These are phyloP conservation scores for Alternaria triticimaculans DNA, from an alignment of 2,329 filamentous ascomycete genomes.

Conservation along the genomic window DNA sequence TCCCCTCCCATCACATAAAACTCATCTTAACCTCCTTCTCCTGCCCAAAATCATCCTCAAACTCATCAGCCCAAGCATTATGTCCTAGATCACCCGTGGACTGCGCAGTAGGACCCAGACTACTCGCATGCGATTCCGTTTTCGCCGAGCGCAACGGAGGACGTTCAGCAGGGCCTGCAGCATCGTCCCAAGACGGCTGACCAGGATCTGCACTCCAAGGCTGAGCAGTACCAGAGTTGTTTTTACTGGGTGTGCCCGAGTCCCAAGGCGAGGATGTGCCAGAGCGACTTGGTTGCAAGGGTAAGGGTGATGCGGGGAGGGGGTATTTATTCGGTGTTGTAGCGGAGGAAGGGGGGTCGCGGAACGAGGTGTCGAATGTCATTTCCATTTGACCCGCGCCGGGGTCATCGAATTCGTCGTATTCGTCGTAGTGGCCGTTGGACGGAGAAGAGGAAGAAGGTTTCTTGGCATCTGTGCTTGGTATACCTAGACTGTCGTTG, in stretches of 20 bases:
- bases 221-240: not conserved
- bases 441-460: conserved; percentile 1
- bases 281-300: not conserved
- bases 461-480: conserved; percentile 10
- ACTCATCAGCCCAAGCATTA: conserved; percentile 58
- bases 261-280: conserved; percentile 19
- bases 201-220: conserved; percentile 1
- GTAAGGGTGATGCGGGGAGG: not conserved
- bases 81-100: conserved; percentile 33
- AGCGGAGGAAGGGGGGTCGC: conserved; percentile 18
- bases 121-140: conserved; percentile 30
- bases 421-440: conserved; percentile 37
- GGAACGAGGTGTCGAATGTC: conserved; percentile 53
- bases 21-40: conserved; percentile 59
- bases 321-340: conserved; percentile 17
- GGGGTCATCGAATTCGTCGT: conserved; percentile 43
- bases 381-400: conserved; percentile 47
- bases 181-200: conserved; percentile 21
- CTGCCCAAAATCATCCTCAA: conserved; percentile 54
- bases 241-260: not conserved
- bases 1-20: conserved; percentile 43
- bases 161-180: conserved; percentile 22
- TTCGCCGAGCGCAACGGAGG: conserved; percentile 37
- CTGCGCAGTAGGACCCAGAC: not conserved
- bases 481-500: conserved; percentile 43